A percentile compares a stretch with the other conserved stretches of the same genome.
These are phyloP conservation scores for Lactuca saligna DNA, from an alignment of 129 eudicot genomes.

Conservation along the genomic window DNA sequence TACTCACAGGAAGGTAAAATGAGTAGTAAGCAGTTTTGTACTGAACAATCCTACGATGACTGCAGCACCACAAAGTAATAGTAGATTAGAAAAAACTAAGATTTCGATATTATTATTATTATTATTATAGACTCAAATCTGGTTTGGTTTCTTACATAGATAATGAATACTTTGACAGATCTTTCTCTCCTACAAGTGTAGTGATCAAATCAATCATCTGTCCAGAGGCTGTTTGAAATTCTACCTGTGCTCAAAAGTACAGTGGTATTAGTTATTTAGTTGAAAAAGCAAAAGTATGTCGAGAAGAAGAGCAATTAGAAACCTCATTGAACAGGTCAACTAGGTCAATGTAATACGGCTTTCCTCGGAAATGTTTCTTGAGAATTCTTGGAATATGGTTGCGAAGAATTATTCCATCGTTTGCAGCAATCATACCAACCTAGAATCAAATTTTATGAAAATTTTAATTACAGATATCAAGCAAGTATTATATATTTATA, in stretches of 20 bases:
- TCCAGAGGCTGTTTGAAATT: constrained; percentile 83
- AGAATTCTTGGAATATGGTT: constrained; percentile 85
- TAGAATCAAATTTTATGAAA: constrained; percentile 31
- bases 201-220: constrained; percentile 95
- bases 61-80: constrained; percentile 49
- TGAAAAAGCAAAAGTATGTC: too few relatives aligned
- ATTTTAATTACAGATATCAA: constrained; percentile 14
- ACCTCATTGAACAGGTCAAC: constrained; percentile 91
- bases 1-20: constrained; percentile 88
- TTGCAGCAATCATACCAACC: constrained; percentile 96
- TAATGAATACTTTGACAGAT: constrained; percentile 77
- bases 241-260: constrained; percentile 59
- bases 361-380: constrained; percentile 72
- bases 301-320: not conserved
- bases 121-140: not conserved
- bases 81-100: too few relatives aligned
- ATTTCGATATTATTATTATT: too few relatives aligned
- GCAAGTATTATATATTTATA: not conserved
- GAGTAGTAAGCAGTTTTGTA: constrained; percentile 95
- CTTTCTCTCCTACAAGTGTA: constrained; percentile 85
- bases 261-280: constrained; percentile 7
- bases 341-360: constrained; percentile 74
- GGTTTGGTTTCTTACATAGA: constrained; percentile 49
- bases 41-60: constrained; percentile 90
- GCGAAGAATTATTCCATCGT: constrained; percentile 85